phyloP scores from a whole-genome alignment of 805 yeast species.

The Pichia insulana region DNA sequence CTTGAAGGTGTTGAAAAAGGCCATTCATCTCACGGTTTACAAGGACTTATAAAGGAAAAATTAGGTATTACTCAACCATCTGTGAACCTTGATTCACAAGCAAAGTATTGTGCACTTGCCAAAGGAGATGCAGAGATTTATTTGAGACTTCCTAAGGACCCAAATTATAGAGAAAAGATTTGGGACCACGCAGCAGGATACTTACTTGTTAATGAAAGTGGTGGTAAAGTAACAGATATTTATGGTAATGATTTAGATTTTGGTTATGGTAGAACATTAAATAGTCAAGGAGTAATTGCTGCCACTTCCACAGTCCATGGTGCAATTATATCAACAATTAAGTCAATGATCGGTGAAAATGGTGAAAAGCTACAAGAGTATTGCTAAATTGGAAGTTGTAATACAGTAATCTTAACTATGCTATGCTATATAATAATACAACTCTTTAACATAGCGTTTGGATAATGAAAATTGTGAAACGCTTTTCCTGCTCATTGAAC shows the following conservation, averaged over 20 bases:
- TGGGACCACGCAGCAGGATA: constrained; percentile 99
- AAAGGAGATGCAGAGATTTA: constrained; percentile 91
- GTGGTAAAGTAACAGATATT: constrained; percentile 85
- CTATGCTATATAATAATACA: too few relatives aligned
- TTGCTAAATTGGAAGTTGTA: constrained; percentile 3
- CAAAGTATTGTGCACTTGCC: constrained; percentile 85
- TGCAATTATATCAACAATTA: constrained; percentile 42
- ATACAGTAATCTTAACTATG: neutral
- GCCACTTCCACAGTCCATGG: constrained; percentile 44
- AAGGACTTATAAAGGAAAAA: constrained; percentile 57
- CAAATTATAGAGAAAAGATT: constrained; percentile 79
- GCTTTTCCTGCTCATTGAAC: too few relatives aligned
- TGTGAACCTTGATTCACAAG: constrained; percentile 89
- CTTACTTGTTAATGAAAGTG: constrained; percentile 77
- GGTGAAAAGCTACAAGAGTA: constrained; percentile 26
- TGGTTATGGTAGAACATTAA: constrained; percentile 73
- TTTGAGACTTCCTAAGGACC: constrained; percentile 73
- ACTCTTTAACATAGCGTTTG: too few relatives aligned
- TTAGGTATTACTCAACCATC: constrained; percentile 51
- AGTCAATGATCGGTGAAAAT: constrained; percentile 26
- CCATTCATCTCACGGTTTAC: constrained; percentile 87
- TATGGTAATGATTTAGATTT: constrained; percentile 68
- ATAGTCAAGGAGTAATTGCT: constrained; percentile 91
- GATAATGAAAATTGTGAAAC: too few relatives aligned
- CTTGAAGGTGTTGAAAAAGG: constrained; percentile 94